A percentile compares a stretch with the other conserved stretches of the same genome.
Evolutionary conservation across 2,329 filamentous ascomycete genomes (phyloP).

Genomic region (Paraphoma chrysanthemicola): DNA sequence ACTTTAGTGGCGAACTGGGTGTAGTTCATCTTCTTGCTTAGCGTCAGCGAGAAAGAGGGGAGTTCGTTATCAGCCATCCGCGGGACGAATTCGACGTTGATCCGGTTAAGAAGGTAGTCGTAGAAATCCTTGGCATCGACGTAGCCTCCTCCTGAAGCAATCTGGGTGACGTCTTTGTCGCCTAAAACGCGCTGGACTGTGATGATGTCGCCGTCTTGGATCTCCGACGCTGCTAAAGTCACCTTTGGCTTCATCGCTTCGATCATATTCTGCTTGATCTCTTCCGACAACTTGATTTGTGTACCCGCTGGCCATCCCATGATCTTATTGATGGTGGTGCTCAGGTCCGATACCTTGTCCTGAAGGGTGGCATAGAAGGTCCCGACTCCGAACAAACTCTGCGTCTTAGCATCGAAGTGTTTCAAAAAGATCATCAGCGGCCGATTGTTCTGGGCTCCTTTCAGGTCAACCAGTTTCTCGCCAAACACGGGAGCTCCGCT

Average conservation of each 20-base stretch:
- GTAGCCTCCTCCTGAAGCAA: conserved; percentile 54
- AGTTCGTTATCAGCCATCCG: conserved; percentile 64
- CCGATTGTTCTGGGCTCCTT: conserved; percentile 59
- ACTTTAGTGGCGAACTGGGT: conserved; percentile 86
- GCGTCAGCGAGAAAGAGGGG: conserved; percentile 73
- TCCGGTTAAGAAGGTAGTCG: conserved; percentile 87
- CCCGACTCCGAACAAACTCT: conserved; percentile 77
- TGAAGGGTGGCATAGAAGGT: conserved; percentile 88
- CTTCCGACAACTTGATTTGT: conserved; percentile 81
- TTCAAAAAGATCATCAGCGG: conserved; percentile 90
- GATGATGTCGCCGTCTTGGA: conserved; percentile 96
- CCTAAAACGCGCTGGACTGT: conserved; percentile 79
- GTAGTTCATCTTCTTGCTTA: conserved; percentile 90
- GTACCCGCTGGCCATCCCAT: conserved; percentile 87
- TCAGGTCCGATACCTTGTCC: conserved; percentile 86
- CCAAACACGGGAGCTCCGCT: conserved; percentile 78
- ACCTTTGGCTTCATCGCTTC: conserved; percentile 91
- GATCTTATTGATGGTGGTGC: conserved; percentile 76
- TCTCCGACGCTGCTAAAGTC: conserved; percentile 86
- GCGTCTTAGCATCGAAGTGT: conserved; percentile 80
- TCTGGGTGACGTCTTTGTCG: conserved; percentile 53
- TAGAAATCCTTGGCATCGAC: conserved; percentile 84
- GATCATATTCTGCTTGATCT: conserved; percentile 98
- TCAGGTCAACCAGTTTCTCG: conserved; percentile 63
- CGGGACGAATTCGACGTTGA: conserved; percentile 79